Evolutionary conservation across 108 stramenopile genomes (phyloP).

Genomic region (Aurantiochytrium sp.): DNA sequence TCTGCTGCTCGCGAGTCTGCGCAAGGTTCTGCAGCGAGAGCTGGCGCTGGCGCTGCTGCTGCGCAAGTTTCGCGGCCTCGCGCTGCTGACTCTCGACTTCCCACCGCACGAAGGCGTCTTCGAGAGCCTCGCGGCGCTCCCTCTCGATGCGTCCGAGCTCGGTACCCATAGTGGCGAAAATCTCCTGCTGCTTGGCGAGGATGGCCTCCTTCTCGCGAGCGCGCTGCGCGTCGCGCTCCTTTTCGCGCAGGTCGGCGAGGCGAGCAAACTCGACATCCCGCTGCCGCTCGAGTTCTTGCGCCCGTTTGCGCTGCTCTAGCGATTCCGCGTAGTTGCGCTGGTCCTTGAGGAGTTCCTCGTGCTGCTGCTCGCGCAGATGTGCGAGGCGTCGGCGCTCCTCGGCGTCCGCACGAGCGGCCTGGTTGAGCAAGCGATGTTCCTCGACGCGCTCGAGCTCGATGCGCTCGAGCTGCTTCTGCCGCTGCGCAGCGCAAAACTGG

Average conservation of each 20-base stretch:
- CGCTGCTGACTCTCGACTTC: neutral
- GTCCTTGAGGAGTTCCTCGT: neutral
- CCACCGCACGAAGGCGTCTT: neutral
- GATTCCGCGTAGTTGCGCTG: neutral
- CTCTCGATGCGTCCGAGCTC: neutral
- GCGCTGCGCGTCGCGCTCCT: neutral
- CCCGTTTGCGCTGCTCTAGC: neutral
- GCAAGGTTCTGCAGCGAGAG: neutral
- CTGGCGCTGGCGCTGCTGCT: neutral
- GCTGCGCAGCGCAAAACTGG: neutral
- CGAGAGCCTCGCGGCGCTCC: constrained; percentile 6
- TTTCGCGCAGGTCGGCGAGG: neutral
- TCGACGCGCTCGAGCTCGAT: neutral
- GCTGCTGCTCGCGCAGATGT: neutral
- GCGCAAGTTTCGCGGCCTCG: neutral
- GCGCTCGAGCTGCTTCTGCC: neutral
- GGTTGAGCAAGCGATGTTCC: neutral
- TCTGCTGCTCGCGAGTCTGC: neutral
- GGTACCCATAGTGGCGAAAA: neutral
- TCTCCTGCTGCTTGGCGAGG: neutral
- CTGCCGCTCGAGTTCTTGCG: neutral
- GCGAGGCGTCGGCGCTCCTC: neutral
- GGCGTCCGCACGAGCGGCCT: neutral
- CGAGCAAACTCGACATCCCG: neutral
- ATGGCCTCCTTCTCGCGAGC: neutral